Evolutionary conservation across 345 rosid genomes (phyloP), one percentile per base, ranked within the genome.

Genomic region (Acer campestre): DNA sequence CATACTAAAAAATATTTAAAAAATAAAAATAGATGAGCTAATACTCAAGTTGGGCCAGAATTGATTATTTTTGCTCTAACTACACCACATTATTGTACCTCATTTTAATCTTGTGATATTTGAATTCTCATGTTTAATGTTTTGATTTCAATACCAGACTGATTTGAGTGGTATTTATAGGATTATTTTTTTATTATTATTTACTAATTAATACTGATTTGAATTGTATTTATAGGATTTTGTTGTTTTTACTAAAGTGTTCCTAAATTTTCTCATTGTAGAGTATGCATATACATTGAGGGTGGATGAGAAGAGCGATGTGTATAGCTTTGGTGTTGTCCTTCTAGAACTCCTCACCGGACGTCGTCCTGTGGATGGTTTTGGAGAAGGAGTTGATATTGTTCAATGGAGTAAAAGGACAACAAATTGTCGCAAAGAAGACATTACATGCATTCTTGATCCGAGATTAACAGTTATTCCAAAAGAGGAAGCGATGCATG

Each of bases 281-380:
- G 97, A 92, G 61, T 92, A 90, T 20, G 97, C 97, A 6, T 90
- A 92, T 75, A 90, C 97, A 11, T 53, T 92, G 56, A 86, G 84
- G 67, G 97, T 92, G 75, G 91, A 92, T 1, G 91, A 92, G 76
- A 92, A 90, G 73, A 92, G 91, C 10, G 97, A 92, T 0, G 92
- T 92, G 17, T 92, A 90, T n/a, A 90, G 97, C n/a, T 92, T 88
- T 0, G 96, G 96, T 0, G 92, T 90, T 0, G 92, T 91, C 3
- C 74, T 91, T 2, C 27, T 91, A 9, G 96, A 91, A 80, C 79
- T 91, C 2, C 77, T 91, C 17, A 90, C 91, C 0, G 93, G 96
- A 0, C 82, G 86, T 5, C 83, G 84, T 25, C 96, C 92, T 0
- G 92, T 91, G 10, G 93, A 93, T 0, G 89, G 83, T 16, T 91